A percentile compares a stretch with the other conserved stretches of the same genome.
Evolutionary conservation across 148 eudicot genomes (phyloP).

Genomic region (Persicaria tinctoria): DNA sequence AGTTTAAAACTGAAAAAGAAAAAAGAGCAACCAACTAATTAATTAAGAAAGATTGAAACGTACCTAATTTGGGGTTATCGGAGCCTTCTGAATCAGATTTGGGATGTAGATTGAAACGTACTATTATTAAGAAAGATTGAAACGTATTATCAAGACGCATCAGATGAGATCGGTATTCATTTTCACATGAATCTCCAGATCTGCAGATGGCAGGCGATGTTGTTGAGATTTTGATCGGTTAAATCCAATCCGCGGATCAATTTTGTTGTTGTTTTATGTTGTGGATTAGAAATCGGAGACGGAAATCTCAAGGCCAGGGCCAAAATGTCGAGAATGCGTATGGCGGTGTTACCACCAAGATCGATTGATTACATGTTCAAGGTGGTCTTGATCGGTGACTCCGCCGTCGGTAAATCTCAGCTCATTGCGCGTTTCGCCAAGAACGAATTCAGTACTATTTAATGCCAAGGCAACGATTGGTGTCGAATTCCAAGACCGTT

Average conservation of each 20-base stretch:
- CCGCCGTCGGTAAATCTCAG: conserved; percentile 42
- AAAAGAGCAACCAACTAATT: too few species aligned
- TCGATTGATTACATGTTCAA: conserved; percentile 42
- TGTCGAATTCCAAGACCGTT: conserved; percentile 37
- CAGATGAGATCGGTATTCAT: neutral
- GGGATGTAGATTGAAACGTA: too few species aligned
- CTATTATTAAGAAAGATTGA: too few species aligned
- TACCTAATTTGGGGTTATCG: too few species aligned
- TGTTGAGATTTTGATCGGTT: neutral
- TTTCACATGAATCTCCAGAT: neutral
- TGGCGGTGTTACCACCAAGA: conserved; percentile 29
- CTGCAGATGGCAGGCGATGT: conserved; percentile 4
- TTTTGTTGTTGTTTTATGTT: neutral
- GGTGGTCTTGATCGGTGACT: conserved; percentile 39
- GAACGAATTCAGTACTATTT: conserved; percentile 32
- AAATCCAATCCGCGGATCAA: neutral
- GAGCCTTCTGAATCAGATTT: too few species aligned
- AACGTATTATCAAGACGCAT: too few species aligned
- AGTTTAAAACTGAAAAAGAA: too few species aligned
- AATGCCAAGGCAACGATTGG: conserved; percentile 41
- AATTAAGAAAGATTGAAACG: too few species aligned
- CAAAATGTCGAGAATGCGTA: conserved; percentile 13
- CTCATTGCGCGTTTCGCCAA: conserved; percentile 34
- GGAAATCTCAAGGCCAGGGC: neutral
- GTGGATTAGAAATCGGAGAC: neutral